phyloP scores from a whole-genome alignment of 352 stramenopile species.

The Globisporangium nunn region DNA sequence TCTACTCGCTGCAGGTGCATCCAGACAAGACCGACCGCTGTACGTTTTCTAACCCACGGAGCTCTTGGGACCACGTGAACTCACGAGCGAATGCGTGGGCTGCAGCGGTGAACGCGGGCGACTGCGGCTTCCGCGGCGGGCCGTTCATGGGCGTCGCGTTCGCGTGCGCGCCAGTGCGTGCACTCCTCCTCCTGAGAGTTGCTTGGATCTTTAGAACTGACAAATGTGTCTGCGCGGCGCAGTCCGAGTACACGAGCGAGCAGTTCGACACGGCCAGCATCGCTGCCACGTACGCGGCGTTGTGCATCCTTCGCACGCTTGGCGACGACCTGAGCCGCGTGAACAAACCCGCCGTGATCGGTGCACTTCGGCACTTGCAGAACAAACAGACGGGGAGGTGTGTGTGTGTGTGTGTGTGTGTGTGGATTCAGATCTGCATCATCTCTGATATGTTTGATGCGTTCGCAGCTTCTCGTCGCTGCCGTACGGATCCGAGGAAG shows the following conservation, averaged over 20 bases:
- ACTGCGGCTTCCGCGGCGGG: slow-evolving; percentile 72
- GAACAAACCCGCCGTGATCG: slow-evolving; percentile 62
- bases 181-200: neutral
- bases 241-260: slow-evolving; percentile 56
- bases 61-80: neutral
- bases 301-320: slow-evolving; percentile 81
- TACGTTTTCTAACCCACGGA: slow-evolving; percentile 11
- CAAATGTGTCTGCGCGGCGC: no score
- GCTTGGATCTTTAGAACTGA: neutral
- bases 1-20: slow-evolving; percentile 79
- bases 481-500: slow-evolving; percentile 69
- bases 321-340: slow-evolving; percentile 76
- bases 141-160: slow-evolving; percentile 63
- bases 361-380: slow-evolving; percentile 58
- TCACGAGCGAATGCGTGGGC: neutral
- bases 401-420: neutral
- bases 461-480: slow-evolving; percentile 58
- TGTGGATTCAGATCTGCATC: neutral
- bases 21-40: slow-evolving; percentile 54
- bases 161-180: slow-evolving; percentile 24
- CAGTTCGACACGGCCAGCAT: slow-evolving; percentile 83
- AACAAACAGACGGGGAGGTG: slow-evolving; percentile 69
- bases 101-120: slow-evolving; percentile 49
- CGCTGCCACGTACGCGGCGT: slow-evolving; percentile 74
- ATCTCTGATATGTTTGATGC: neutral